Conservation (phyloP, 805 yeast genomes). For the Candida dajiaensis region DNA sequence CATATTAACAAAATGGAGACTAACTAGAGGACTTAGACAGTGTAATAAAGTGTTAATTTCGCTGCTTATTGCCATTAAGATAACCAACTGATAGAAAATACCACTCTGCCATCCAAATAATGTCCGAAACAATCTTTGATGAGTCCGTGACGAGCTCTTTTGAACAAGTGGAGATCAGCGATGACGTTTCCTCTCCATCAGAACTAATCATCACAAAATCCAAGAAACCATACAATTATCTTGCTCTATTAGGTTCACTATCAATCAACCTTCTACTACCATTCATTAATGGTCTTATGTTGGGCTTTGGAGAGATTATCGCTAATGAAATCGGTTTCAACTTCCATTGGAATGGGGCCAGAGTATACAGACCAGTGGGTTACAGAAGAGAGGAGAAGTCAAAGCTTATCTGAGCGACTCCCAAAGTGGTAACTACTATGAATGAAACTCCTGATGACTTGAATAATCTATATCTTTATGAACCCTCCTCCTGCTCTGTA, state of each 20-base stretch:
- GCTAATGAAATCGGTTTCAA: slow-evolving; percentile 90
- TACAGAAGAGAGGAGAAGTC: neutral
- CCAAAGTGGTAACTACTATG: neutral
- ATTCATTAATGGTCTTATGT: slow-evolving; percentile 88
- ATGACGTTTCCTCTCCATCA: slow-evolving; percentile 2
- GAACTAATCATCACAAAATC: neutral
- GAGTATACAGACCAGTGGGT: slow-evolving; percentile 29
- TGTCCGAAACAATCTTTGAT: neutral
- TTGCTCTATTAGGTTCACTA: slow-evolving; percentile 23
- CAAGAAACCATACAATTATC: neutral
- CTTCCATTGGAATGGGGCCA: slow-evolving; percentile 71
- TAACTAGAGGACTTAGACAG: too few relatives aligned
- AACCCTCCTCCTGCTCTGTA: slow-evolving; percentile 31
- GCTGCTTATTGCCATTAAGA: too few relatives aligned
- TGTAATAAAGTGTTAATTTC: too few relatives aligned
- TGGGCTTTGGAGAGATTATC: slow-evolving; percentile 90
- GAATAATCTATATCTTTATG: neutral
- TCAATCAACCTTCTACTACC: slow-evolving; percentile 79
- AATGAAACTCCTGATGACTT: neutral
- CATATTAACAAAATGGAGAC: too few relatives aligned
- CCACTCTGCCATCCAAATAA: neutral
- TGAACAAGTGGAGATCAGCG: neutral
- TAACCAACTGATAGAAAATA: too few relatives aligned
- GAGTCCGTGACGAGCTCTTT: neutral
- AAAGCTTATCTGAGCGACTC: neutral